Conservation (phyloP, 805 yeast genomes). For the Kluyveromyces nonfermentans region DNA sequence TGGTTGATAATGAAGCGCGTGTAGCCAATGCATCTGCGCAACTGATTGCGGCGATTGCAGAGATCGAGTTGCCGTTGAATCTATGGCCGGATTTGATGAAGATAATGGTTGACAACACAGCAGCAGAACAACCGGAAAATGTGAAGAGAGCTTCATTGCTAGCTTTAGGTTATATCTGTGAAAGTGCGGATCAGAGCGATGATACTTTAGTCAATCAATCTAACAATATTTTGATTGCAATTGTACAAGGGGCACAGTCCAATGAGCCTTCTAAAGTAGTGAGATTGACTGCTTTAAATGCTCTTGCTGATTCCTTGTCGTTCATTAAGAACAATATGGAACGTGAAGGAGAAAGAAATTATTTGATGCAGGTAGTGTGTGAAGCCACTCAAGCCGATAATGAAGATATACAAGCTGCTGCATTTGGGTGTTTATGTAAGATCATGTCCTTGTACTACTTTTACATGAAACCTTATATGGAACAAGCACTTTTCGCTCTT, state of each 20-base stretch:
- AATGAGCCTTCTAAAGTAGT: conserved; percentile 68
- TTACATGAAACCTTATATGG: conserved; percentile 93
- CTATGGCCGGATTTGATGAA: conserved; percentile 87
- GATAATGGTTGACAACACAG: conserved; percentile 78
- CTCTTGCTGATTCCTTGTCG: conserved; percentile 82
- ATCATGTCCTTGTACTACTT: conserved; percentile 85
- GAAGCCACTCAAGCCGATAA: conserved; percentile 93
- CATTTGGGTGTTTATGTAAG: conserved; percentile 89
- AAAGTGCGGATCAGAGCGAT: conserved; percentile 71
- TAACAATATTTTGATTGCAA: conserved; percentile 87
- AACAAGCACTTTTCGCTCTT: conserved; percentile 83
- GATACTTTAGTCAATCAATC: conserved; percentile 74
- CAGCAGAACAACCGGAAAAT: conserved; percentile 62
- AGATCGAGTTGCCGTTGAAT: conserved; percentile 76
- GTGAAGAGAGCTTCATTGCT: conserved; percentile 81
- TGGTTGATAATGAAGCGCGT: conserved; percentile 53
- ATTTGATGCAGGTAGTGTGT: conserved; percentile 97
- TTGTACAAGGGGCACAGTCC: conserved; percentile 91
- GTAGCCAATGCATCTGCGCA: conserved; percentile 89
- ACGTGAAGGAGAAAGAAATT: conserved; percentile 90
- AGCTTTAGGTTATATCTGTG: conserved; percentile 94
- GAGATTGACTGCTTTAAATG: conserved; percentile 83
- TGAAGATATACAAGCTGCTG: conserved; percentile 79
- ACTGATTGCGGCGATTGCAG: conserved; percentile 94
- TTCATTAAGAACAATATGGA: conserved; percentile 84